A percentile compares a stretch with the other conserved stretches of the same genome.
phyloP scores from a whole-genome alignment of 148 eudicot species.

The Dysphania ambrosioides region DNA sequence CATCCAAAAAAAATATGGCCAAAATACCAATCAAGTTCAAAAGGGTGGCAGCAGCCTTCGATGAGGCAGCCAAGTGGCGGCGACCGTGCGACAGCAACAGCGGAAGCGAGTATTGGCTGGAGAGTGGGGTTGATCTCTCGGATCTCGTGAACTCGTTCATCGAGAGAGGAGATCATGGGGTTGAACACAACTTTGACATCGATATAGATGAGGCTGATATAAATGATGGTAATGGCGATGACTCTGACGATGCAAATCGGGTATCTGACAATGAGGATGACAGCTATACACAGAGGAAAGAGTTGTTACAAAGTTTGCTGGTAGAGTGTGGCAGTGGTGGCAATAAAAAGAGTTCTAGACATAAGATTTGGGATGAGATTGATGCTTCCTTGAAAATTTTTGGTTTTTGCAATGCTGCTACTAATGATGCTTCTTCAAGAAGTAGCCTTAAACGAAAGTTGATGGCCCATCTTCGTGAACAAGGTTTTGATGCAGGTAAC shows the following conservation, averaged over 20 bases:
- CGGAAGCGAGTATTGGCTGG: conserved; percentile 62
- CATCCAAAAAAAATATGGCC: conserved; percentile 20
- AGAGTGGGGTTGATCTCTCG: conserved; percentile 45
- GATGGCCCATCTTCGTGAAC: conserved; percentile 48
- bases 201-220: conserved; percentile 7
- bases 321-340: conserved; percentile 23
- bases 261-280: conserved; percentile 12
- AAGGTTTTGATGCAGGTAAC: conserved; percentile 73
- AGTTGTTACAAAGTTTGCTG: conserved; percentile 35
- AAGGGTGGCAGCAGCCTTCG: conserved; percentile 62
- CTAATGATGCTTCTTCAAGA: conserved; percentile 15
- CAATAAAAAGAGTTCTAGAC: conserved; percentile 20
- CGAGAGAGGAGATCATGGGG: conserved; percentile 34
- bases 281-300: conserved; percentile 30
- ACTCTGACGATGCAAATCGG: background rate
- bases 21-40: conserved; percentile 42
- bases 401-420: background rate
- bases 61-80: conserved; percentile 35
- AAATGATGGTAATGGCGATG: background rate
- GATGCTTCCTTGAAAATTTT: conserved; percentile 25
- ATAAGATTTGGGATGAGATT: conserved; percentile 31
- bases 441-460: conserved; percentile 45
- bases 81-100: conserved; percentile 51
- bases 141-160: conserved; percentile 67
- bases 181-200: background rate